Evolutionary conservation across 441 rosid species (phyloP).

Genomic region (Adansonia grandidieri): DNA sequence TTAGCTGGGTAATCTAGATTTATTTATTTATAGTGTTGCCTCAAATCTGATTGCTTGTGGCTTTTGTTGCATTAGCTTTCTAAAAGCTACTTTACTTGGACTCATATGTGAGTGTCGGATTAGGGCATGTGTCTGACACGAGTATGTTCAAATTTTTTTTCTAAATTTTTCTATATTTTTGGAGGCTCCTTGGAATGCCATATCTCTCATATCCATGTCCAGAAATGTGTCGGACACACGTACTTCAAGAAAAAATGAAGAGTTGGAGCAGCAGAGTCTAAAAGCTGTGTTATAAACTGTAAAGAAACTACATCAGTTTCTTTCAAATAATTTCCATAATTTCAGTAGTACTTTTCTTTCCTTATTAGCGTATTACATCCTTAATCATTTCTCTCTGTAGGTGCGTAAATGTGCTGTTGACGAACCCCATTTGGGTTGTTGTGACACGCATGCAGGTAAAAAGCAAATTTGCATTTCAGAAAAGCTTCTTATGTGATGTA

Average conservation of each 20-base stretch:
- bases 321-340: not conserved
- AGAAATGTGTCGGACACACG: too few species aligned
- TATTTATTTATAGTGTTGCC: not conserved
- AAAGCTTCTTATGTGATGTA: constrained; percentile 17
- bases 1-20: constrained; percentile 68
- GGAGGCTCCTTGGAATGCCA: too few species aligned
- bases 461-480: not conserved
- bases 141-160: too few species aligned
- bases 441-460: constrained; percentile 98
- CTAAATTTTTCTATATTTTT: too few species aligned
- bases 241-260: too few species aligned
- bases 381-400: constrained; percentile 47
- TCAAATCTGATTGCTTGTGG: not conserved
- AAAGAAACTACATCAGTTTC: not conserved
- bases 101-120: too few species aligned
- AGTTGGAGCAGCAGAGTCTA: too few species aligned
- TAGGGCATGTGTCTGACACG: too few species aligned
- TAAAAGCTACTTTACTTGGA: not conserved
- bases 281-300: not conserved
- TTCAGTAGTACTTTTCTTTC: not conserved
- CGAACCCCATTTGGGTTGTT: constrained; percentile 95
- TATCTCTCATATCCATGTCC: too few species aligned
- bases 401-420: constrained; percentile 84
- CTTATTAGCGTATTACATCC: constrained; percentile 12
- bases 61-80: not conserved